These are phyloP conservation scores for Pseudoturritis turrita DNA, from an alignment of 345 rosid species.

Conservation along the genomic window DNA sequence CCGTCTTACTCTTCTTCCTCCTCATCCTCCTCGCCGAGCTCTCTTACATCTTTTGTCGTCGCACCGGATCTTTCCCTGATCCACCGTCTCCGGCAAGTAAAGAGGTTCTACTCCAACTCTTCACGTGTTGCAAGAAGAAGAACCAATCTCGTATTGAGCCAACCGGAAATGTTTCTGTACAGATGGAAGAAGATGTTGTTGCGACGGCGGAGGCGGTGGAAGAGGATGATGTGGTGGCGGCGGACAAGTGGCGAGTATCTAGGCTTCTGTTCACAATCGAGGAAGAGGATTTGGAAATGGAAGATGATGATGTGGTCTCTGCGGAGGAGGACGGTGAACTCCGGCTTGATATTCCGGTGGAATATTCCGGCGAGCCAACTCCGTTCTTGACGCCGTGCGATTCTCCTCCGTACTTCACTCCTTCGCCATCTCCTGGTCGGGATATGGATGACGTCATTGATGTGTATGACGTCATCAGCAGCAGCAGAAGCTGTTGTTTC, in stretches of 20 bases:
- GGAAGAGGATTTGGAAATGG: conserved; percentile 27
- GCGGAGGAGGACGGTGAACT: not conserved
- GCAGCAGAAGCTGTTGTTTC: not conserved
- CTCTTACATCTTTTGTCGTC: conserved; percentile 26
- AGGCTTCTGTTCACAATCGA: conserved; percentile 31
- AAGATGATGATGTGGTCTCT: not conserved
- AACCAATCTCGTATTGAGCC: conserved; percentile 25
- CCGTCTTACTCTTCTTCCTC: conserved; percentile 26
- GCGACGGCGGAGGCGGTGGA: not conserved
- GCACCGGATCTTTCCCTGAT: not conserved
- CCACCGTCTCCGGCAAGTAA: conserved; percentile 23
- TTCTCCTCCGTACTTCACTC: conserved; percentile 31
- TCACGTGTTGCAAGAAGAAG: conserved; percentile 23
- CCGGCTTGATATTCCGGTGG: not conserved
- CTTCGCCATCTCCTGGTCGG: conserved; percentile 34
- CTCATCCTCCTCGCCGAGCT: conserved; percentile 26
- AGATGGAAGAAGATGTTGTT: not conserved
- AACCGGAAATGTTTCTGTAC: conserved; percentile 14
- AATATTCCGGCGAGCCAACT: conserved; percentile 21
- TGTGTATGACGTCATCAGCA: conserved; percentile 10
- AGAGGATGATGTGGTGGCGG: not conserved
- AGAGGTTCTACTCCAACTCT: conserved; percentile 19
- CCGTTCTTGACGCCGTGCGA: conserved; percentile 33
- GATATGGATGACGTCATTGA: conserved; percentile 15
- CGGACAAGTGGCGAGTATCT: conserved; percentile 26